Conservation (phyloP, 1,139 yeast genomes). For the Candida buenavistaensis region DNA sequence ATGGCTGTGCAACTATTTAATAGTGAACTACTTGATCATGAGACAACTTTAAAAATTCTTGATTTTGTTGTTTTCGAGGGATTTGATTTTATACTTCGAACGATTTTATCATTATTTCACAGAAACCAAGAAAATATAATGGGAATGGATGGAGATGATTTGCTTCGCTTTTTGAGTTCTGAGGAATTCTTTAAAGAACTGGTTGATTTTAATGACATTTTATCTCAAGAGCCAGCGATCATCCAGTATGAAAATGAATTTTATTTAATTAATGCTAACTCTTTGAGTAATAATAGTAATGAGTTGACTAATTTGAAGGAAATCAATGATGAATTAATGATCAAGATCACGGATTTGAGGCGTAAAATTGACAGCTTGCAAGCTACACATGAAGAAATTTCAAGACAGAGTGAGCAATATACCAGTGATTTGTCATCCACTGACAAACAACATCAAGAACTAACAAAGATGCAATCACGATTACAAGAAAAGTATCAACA, state of each 20-base stretch:
- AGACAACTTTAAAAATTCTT: constrained; percentile 20
- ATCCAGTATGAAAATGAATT: constrained; percentile 48
- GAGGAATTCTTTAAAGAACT: constrained; percentile 21
- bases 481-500: constrained; percentile 34
- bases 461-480: constrained; percentile 19
- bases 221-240: constrained; percentile 28
- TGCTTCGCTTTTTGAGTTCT: constrained; percentile 26
- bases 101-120: constrained; percentile 26
- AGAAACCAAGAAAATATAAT: constrained; percentile 20
- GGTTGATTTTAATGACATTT: constrained; percentile 17
- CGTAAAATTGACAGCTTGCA: constrained; percentile 32
- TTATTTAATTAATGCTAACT: constrained; percentile 42
- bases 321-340: constrained; percentile 34
- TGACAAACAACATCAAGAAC: constrained; percentile 22
- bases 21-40: constrained; percentile 8
- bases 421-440: constrained; percentile 27
- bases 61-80: constrained; percentile 46
- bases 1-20: constrained; percentile 5
- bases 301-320: constrained; percentile 43
- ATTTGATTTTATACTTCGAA: constrained; percentile 33
- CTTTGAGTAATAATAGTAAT: constrained; percentile 38
- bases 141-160: constrained; percentile 29
- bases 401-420: constrained; percentile 35
- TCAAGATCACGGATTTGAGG: constrained; percentile 29
- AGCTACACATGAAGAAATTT: constrained; percentile 41